phyloP scores from a whole-genome alignment of 2,329 filamentous ascomycete genomes.

The Fonsecaea pedrosoi region DNA sequence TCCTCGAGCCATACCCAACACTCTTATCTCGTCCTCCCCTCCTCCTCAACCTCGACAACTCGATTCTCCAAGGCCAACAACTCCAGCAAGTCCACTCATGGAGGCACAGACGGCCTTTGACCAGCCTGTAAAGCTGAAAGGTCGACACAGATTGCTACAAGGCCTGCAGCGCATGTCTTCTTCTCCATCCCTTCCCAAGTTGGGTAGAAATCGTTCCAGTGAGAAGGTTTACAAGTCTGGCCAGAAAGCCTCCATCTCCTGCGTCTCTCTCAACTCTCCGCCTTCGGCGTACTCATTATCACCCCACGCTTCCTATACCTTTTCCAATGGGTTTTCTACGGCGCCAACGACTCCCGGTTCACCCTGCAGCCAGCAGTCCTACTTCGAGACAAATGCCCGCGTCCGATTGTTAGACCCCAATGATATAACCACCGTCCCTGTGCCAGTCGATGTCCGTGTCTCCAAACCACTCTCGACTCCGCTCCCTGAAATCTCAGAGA shows the following conservation, averaged over 20 bases:
- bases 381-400: slow-evolving; percentile 62
- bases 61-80: slow-evolving; percentile 44
- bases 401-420: slow-evolving; percentile 55
- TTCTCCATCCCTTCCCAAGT: slow-evolving; percentile 71
- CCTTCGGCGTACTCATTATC: slow-evolving; percentile 61
- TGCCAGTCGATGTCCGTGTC: slow-evolving; percentile 69
- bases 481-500: slow-evolving; percentile 41
- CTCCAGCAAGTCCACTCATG: slow-evolving; percentile 47
- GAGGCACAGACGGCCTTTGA: slow-evolving; percentile 43
- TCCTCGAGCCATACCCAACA: slow-evolving; percentile 22
- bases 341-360: slow-evolving; percentile 60
- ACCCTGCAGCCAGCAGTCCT: slow-evolving; percentile 55
- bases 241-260: slow-evolving; percentile 69
- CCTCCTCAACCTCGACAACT: slow-evolving; percentile 25
- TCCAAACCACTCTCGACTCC: slow-evolving; percentile 33
- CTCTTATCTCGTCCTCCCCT: slow-evolving; percentile 12
- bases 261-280: slow-evolving; percentile 65
- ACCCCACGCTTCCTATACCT: slow-evolving; percentile 55
- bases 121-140: slow-evolving; percentile 66
- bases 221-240: slow-evolving; percentile 65
- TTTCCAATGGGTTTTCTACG: slow-evolving; percentile 63
- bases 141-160: slow-evolving; percentile 72
- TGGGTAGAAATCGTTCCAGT: slow-evolving; percentile 69
- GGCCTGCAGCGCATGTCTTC: slow-evolving; percentile 83
- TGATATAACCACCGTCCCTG: slow-evolving; percentile 54